Base-by-base conservation (phyloP, 352 stramenopile genomes). In the Globisporangium iwayamae region DNA sequence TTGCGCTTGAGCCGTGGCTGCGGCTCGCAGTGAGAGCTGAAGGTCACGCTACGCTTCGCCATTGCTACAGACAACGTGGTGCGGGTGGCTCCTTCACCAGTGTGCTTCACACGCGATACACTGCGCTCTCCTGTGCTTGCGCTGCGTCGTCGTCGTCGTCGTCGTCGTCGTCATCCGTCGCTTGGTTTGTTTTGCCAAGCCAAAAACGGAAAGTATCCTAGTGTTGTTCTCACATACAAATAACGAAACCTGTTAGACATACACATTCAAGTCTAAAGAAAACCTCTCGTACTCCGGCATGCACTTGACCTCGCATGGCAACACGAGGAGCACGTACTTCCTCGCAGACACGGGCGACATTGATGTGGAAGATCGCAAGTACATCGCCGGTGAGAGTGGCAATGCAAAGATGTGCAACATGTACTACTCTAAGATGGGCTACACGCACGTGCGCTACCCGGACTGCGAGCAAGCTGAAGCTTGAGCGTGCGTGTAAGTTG, bases 371-470 rank as follows among this genome's bases (percentile, higher is more conserved):
- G 85, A 89, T 51, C 80, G 83, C 46, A 88, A 93, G 70, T 94
- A 92, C 66, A 66, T 67, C n/a, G 67, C 74, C 9, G 85, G 83
- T 1, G 85, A 94, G 62, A 48, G 60, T 3, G 85, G 85, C 7
- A 85, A 76, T 1, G 83, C 85, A 4, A 81, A 94, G 58, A 94
- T 94, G 83, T 94, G 85, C 60, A 91, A 89, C 43, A 61, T 92
- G 38, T 92, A 83, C 60, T 94, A 81, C 60, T 85, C 81, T 6
- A 90, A 91, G 62, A 91, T 90, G 78, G 83, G 85, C 39, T 83
- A 79, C 11, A 73, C 75, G 30, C 83, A 94, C 45, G 81, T 91
- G 1, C 85, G 92, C 54, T 94, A 89, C 25, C 52, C 92, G 10
- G 63, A 85, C 6, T 94, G 85, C 46, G 72, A 89, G 4, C 73